Conservation (phyloP, 208 protist species). For the Leishmania gerbilli region DNA sequence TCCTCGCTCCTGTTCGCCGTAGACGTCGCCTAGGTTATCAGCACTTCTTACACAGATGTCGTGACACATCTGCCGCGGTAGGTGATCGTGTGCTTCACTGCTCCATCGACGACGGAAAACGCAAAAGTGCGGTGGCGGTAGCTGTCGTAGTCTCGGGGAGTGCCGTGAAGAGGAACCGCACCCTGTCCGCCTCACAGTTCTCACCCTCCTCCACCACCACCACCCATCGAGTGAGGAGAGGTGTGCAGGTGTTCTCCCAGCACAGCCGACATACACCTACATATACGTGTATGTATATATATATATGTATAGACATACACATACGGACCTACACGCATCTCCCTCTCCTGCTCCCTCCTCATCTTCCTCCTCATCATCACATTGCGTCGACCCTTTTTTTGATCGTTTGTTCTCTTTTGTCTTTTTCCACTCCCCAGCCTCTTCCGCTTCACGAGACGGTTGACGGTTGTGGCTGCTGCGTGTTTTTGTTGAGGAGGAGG, state of each 20-base stretch:
- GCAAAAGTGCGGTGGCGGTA: neutral
- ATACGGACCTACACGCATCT: neutral
- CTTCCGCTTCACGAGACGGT: neutral
- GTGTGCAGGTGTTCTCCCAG: neutral
- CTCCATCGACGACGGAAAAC: neutral
- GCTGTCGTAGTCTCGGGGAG: neutral
- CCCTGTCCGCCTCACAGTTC: neutral
- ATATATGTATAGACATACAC: neutral
- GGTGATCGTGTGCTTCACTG: neutral
- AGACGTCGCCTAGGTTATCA: neutral
- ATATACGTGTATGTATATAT: neutral
- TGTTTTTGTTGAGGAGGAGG: neutral
- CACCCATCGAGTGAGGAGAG: neutral
- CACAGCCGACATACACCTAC: neutral
- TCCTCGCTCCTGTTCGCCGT: neutral
- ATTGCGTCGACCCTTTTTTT: neutral
- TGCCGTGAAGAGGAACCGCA: neutral
- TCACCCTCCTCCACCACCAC: neutral
- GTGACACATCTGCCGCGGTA: neutral
- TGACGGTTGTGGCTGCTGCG: neutral
- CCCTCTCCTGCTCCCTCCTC: neutral
- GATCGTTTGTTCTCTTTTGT: neutral
- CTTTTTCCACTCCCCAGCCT: neutral
- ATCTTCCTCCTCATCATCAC: neutral
- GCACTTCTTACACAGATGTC: neutral